Evolutionary conservation across 805 yeast species (phyloP).

Genomic region (Kurtzmaniella cleridarum): DNA sequence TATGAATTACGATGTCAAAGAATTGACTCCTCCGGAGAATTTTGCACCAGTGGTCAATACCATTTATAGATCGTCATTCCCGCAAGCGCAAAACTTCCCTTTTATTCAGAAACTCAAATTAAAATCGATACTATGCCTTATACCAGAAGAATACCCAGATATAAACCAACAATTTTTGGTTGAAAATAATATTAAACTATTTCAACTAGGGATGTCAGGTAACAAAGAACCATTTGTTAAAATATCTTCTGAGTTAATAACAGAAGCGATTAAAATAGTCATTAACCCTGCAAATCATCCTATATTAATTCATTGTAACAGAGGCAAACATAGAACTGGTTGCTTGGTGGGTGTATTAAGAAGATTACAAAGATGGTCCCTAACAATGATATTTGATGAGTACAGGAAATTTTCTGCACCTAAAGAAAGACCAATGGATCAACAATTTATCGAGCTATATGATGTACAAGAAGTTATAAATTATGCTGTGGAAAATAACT

Average conservation of each 20-base stretch:
- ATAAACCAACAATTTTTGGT: conserved; percentile 64
- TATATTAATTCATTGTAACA: conserved; percentile 85
- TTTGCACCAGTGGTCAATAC: conserved; percentile 72
- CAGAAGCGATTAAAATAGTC: conserved; percentile 76
- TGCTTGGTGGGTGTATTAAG: conserved; percentile 92
- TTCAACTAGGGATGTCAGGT: conserved; percentile 90
- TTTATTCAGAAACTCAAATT: conserved; percentile 60
- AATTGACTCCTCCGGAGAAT: conserved; percentile 76
- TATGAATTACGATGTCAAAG: conserved; percentile 6
- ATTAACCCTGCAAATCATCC: conserved; percentile 88
- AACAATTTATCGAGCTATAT: conserved; percentile 89
- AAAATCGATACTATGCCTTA: conserved; percentile 73
- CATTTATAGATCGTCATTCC: conserved; percentile 86
- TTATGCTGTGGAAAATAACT: conserved; percentile 45
- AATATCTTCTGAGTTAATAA: conserved; percentile 58
- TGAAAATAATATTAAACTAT: conserved; percentile 58
- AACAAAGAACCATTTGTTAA: conserved; percentile 93
- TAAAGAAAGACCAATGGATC: conserved; percentile 91
- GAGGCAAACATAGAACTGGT: conserved; percentile 97
- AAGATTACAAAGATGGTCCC: conserved; percentile 84
- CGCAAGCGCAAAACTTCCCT: conserved; percentile 74
- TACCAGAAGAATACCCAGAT: conserved; percentile 87
- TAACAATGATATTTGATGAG: conserved; percentile 92
- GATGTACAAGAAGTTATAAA: conserved; percentile 58
- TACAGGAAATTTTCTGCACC: conserved; percentile 93